Evolutionary conservation across 2,329 filamentous ascomycete species (phyloP).

Genomic region (Xylariaceae sp.): DNA sequence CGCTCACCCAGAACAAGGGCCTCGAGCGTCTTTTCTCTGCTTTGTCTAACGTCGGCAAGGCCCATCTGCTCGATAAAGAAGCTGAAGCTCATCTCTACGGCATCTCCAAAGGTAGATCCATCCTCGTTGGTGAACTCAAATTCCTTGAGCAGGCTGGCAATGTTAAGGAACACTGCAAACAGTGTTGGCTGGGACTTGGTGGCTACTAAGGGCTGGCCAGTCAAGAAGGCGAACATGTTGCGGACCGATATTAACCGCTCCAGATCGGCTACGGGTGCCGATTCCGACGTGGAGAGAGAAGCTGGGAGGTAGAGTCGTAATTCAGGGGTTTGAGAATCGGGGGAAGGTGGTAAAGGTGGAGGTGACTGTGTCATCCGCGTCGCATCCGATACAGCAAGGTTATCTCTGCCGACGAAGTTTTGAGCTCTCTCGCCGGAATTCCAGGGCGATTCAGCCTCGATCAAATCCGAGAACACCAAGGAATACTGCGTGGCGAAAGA

Average conservation of each 20-base stretch:
- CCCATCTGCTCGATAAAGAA: conserved; percentile 72
- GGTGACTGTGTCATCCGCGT: conserved; percentile 35
- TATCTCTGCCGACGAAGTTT: conserved; percentile 46
- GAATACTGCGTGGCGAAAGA: conserved; percentile 51
- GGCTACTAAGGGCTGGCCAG: conserved; percentile 56
- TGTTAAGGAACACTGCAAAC: conserved; percentile 50
- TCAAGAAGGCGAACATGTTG: conserved; percentile 63
- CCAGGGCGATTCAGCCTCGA: conserved; percentile 40
- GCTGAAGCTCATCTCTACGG: conserved; percentile 60
- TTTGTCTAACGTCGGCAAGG: conserved; percentile 73
- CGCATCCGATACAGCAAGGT: conserved; percentile 47
- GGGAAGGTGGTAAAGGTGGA: conserved; percentile 35
- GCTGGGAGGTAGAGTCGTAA: conserved; percentile 51
- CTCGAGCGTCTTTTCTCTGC: conserved; percentile 84
- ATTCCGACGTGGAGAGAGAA: conserved; percentile 35
- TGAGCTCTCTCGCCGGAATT: conserved; percentile 33
- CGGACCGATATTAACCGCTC: conserved; percentile 55
- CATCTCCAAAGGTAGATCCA: conserved; percentile 54
- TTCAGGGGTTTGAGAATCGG: conserved; percentile 36
- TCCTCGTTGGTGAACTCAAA: conserved; percentile 55
- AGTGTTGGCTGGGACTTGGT: conserved; percentile 48
- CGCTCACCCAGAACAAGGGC: conserved; percentile 82
- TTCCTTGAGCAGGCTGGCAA: conserved; percentile 49
- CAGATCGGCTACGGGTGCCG: conserved; percentile 40
- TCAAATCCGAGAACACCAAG: conserved; percentile 48